Evolutionary conservation across 257 asterid species (phyloP).

Genomic region (Fraxinus anomala): DNA sequence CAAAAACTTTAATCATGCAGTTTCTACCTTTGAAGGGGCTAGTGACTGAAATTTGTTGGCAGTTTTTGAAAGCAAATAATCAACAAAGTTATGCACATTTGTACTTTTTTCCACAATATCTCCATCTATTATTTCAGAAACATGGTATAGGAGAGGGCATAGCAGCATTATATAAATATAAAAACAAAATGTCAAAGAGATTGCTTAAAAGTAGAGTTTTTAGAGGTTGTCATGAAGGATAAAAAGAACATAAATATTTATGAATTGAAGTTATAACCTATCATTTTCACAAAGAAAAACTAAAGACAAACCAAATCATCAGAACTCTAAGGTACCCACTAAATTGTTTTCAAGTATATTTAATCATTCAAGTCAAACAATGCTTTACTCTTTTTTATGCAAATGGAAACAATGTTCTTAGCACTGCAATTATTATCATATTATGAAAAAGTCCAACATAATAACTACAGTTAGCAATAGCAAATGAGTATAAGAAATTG

Average conservation of each 20-base stretch:
- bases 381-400: background rate
- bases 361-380: background rate
- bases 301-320: background rate
- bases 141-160: background rate
- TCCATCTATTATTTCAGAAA: background rate
- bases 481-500: background rate
- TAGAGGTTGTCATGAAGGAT: background rate
- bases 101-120: background rate
- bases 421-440: background rate
- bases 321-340: background rate
- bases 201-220: background rate
- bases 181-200: background rate
- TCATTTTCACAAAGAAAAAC: background rate
- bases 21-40: background rate
- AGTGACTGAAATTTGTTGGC: background rate
- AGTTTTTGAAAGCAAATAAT: background rate
- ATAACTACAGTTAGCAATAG: background rate
- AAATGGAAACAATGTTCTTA: background rate
- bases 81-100: background rate
- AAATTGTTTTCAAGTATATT: background rate
- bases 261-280: no score
- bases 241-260: no score
- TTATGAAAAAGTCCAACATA: background rate
- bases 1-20: conserved; percentile 9
- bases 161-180: background rate